Evolutionary conservation across 768 basidiomycete genomes (phyloP), one percentile per base, ranked within the genome.

Genomic region (Mycena chlorophos): DNA sequence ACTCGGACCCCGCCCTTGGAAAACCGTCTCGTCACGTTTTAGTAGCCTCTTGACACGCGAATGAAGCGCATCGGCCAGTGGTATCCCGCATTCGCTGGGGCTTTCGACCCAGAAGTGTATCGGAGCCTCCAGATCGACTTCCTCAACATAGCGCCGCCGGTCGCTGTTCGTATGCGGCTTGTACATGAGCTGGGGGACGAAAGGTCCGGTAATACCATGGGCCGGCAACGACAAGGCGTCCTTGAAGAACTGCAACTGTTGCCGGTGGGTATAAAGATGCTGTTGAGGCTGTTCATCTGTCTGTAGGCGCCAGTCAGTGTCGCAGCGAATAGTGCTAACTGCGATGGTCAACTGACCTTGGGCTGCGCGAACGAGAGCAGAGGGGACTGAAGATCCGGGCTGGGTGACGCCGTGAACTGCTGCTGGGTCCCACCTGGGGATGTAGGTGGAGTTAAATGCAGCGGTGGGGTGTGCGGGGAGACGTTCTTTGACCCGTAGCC

Each of bases 161-260:
- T 91, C 89, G 55, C 86, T 88, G 51, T 83, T 84, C 3, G 89
- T 90, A 65, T 88, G 85, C 1, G 89, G 89, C 59, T 81, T 82
- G 66, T 91, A 91, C 69, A 87, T 84, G 27, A 62, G 70, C 67
- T 91, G 89, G 10, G 86, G 88, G 14, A 91, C 70, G 63, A 88
- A 85, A n/a, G 76, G 75, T 1, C 76, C 73, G 23, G 71, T 70
- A 37, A 65, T 59, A 26, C 66, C 66, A 25, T 69, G 66, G 34
- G 69, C 69, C 2, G 76, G 77, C 16, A 78, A 68, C 37, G 40
- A 54, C 20, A 73, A 49, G 1, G 76, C 79, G 10, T 76, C 73
- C 51, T 71, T 73, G 65, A 82, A 82, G 50, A 78, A 68, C 49
- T 68, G 66, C 3, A 73, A 60, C 60, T 82, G 79, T 30, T 81